A percentile compares a stretch with the other conserved stretches of the same genome.
Evolutionary conservation across 805 yeast genomes (phyloP).

Genomic region (Candida parachauliodes): DNA sequence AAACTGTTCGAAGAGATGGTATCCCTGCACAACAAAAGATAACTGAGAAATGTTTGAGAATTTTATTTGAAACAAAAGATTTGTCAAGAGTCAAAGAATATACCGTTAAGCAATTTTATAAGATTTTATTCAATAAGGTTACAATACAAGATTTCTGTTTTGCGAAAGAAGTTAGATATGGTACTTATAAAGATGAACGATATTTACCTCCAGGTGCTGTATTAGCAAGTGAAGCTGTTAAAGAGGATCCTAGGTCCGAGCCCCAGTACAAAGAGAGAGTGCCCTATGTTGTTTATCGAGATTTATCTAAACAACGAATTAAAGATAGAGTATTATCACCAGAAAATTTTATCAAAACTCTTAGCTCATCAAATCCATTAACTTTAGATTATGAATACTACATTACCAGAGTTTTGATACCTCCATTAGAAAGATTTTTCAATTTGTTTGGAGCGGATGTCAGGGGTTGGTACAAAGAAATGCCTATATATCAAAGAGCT

Average conservation of each 20-base stretch:
- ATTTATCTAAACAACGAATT: conserved; percentile 51
- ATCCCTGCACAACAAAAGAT: conserved; percentile 87
- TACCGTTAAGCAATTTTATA: conserved; percentile 61
- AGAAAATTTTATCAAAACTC: conserved; percentile 54
- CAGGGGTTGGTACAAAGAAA: conserved; percentile 66
- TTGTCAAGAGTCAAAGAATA: conserved; percentile 66
- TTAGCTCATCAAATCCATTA: conserved; percentile 26
- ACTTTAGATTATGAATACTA: conserved; percentile 81
- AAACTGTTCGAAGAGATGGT: conserved; percentile 92
- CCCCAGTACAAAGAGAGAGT: conserved; percentile 90
- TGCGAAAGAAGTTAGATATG: conserved; percentile 84
- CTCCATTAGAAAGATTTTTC: conserved; percentile 85
- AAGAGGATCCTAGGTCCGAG: conserved; percentile 64
- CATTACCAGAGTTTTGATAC: conserved; percentile 76
- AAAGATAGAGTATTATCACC: conserved; percentile 82
- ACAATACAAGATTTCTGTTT: conserved; percentile 83
- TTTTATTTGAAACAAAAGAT: conserved; percentile 70
- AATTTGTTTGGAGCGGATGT: conserved; percentile 80
- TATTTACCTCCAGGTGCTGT: conserved; percentile 91
- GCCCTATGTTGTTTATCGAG: conserved; percentile 74
- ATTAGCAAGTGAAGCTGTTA: conserved; percentile 61
- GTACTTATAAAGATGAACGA: conserved; percentile 69
- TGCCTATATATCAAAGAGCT: conserved; percentile 41
- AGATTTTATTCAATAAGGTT: conserved; percentile 59
- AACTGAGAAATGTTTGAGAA: conserved; percentile 63